phyloP scores from a whole-genome alignment of 192 early-diverging fungal genomes.

The Entophlyctis luteolus region DNA sequence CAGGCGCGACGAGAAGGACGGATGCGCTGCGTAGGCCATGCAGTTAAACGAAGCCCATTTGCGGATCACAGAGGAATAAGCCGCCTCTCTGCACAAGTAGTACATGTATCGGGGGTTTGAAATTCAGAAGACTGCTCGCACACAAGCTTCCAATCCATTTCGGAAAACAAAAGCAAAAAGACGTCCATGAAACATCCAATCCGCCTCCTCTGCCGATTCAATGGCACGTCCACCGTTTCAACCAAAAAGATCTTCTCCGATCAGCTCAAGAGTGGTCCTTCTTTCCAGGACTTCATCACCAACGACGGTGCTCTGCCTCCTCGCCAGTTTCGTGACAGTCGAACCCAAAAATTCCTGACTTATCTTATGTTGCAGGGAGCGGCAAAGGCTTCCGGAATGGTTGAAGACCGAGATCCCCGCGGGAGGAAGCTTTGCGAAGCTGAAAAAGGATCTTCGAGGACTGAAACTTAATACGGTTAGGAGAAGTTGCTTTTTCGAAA shows the following conservation, averaged over 20 bases:
- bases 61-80: too few species aligned
- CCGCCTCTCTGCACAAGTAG: too few species aligned
- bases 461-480: conserved; percentile 84
- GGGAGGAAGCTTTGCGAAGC: conserved; percentile 70
- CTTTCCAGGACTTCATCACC: conserved; percentile 51
- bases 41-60: too few species aligned
- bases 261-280: conserved; percentile 45
- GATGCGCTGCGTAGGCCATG: too few species aligned
- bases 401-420: conserved; percentile 89
- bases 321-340: conserved; percentile 7
- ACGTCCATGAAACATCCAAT: too few species aligned
- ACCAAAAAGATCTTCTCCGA: conserved; percentile 46
- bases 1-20: too few species aligned
- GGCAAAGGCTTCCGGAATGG: conserved; percentile 73
- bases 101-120: too few species aligned
- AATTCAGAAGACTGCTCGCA: too few species aligned
- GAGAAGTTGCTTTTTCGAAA: neutral
- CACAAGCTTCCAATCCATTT: too few species aligned
- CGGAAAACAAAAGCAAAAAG: too few species aligned
- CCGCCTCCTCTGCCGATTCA: neutral
- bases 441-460: conserved; percentile 89
- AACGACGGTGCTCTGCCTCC: conserved; percentile 19
- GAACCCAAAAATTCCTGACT: neutral
- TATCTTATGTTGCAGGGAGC: neutral
- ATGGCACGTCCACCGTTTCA: conserved; percentile 1